Percentiles rank a stretch among this genome's conserved stretches.
Conservation (phyloP, 2,329 filamentous ascomycete genomes). For the Neoscytalidium dimidiatum region DNA sequence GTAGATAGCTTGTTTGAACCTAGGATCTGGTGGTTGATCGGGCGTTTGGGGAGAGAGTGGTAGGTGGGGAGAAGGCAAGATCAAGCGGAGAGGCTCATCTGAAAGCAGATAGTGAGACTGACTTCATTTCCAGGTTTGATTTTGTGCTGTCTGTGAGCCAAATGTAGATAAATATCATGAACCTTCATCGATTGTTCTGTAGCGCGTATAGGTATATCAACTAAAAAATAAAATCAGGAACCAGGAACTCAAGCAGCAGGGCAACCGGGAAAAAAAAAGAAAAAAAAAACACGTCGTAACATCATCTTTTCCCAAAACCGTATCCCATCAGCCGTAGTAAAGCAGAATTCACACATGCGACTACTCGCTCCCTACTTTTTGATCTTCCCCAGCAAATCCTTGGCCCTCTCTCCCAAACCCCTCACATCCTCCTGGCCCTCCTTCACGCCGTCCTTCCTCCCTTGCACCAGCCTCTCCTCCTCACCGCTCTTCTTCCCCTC, state of each 20-base stretch:
- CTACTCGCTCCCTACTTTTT: conserved; percentile 36
- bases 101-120: too few species aligned
- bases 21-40: too few species aligned
- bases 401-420: conserved; percentile 55
- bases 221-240: background rate
- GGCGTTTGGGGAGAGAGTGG: background rate
- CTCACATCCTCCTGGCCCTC: conserved; percentile 31
- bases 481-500: conserved; percentile 44
- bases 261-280: background rate
- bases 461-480: conserved; percentile 43
- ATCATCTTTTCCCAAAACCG: too few species aligned
- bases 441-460: conserved; percentile 39
- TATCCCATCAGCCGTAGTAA: background rate
- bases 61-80: background rate
- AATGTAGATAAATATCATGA: background rate
- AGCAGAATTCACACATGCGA: too few species aligned
- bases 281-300: background rate
- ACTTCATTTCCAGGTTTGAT: too few species aligned
- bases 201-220: background rate
- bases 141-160: too few species aligned
- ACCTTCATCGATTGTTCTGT: background rate
- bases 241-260: too few species aligned
- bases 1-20: background rate
- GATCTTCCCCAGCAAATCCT: conserved; percentile 50
- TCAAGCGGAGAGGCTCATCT: too few species aligned